phyloP scores from a whole-genome alignment of 768 basidiomycete species.

The Trametes gibbosa region DNA sequence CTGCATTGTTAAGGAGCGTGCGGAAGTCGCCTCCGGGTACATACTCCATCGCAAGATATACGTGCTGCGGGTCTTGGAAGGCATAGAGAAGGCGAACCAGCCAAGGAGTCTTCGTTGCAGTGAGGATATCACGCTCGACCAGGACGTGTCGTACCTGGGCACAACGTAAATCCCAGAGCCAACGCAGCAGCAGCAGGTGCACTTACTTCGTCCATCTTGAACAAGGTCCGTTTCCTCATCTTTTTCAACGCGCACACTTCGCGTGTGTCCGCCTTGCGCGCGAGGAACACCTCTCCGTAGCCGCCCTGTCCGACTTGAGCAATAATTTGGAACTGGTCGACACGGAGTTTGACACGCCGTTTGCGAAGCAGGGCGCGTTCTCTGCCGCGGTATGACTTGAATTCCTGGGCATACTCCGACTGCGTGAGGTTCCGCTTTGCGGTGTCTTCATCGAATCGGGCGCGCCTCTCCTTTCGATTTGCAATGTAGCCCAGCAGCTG shows the following conservation, averaged over 20 bases:
- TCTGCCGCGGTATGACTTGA: slow-evolving; percentile 89
- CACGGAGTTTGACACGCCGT: slow-evolving; percentile 86
- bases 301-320: slow-evolving; percentile 99
- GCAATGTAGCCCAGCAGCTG: slow-evolving; percentile 89
- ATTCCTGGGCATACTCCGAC: slow-evolving; percentile 69
- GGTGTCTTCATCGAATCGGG: slow-evolving; percentile 83
- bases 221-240: slow-evolving; percentile 91
- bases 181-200: slow-evolving; percentile 7
- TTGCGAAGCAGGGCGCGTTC: slow-evolving; percentile 92
- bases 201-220: slow-evolving; percentile 95
- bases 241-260: slow-evolving; percentile 98
- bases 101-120: slow-evolving; percentile 97
- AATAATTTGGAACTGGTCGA: slow-evolving; percentile 97
- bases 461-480: slow-evolving; percentile 78
- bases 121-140: slow-evolving; percentile 96
- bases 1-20: slow-evolving; percentile 95
- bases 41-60: slow-evolving; percentile 99
- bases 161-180: not conserved
- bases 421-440: slow-evolving; percentile 54
- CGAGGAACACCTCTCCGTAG: slow-evolving; percentile 96
- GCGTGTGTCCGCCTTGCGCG: slow-evolving; percentile 91
- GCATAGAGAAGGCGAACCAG: slow-evolving; percentile 92
- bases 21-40: slow-evolving; percentile 98
- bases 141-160: slow-evolving; percentile 96
- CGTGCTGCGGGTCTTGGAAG: slow-evolving; percentile 88